These are phyloP conservation scores for Arabis hirsuta DNA, from an alignment of 345 rosid genomes.

Conservation along the genomic window DNA sequence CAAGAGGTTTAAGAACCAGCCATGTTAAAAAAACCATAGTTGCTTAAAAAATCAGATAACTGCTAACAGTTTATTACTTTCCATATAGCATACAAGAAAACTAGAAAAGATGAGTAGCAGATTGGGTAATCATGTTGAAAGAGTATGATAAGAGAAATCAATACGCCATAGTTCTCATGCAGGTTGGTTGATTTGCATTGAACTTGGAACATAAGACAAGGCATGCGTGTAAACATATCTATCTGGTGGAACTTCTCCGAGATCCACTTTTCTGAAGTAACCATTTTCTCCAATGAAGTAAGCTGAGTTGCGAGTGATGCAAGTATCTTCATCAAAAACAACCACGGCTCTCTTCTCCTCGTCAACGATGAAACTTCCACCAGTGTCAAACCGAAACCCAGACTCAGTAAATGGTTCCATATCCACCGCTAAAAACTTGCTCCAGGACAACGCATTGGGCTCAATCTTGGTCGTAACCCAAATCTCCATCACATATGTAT, in stretches of 20 bases:
- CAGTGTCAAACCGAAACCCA: not conserved
- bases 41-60: no score
- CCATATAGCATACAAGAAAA: no score
- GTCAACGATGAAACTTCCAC: constrained; percentile 1
- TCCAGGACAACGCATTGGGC: not conserved
- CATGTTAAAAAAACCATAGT: constrained; percentile 89
- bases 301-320: no score
- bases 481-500: not conserved
- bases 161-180: no score
- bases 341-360: constrained; percentile 9
- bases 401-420: not conserved
- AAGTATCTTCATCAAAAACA: not conserved
- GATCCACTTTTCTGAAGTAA: no score
- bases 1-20: constrained; percentile 52
- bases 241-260: no score
- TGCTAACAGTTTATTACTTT: no score
- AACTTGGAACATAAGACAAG: constrained; percentile 17
- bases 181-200: constrained; percentile 8
- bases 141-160: no score
- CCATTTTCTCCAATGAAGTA: no score
- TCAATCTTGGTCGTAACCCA: constrained; percentile 21
- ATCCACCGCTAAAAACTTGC: not conserved
- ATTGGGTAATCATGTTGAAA: no score
- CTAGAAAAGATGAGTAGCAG: no score
- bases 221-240: no score